Conservation (phyloP, 2,329 filamentous ascomycete species). For the Sporothrix schenckii region DNA sequence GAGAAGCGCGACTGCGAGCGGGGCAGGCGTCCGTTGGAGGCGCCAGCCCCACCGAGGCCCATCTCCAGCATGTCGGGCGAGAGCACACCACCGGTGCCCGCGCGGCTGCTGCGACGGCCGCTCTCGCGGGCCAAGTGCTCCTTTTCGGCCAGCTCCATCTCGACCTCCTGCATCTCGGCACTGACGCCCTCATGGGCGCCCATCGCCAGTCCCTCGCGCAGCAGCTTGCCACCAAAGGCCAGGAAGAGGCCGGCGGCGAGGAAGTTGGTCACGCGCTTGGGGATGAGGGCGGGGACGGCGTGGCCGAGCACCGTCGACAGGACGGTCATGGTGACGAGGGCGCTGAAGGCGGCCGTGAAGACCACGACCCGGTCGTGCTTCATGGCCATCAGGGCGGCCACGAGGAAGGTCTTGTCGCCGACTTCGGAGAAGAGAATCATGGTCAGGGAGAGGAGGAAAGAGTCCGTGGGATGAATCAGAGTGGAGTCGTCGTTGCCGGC, state of each 20-base stretch:
- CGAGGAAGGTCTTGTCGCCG: constrained; percentile 97
- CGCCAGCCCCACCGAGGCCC: constrained; percentile 60
- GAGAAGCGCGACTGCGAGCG: constrained; percentile 75
- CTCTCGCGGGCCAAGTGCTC: constrained; percentile 74
- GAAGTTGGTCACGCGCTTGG: constrained; percentile 87
- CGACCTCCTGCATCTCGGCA: constrained; percentile 98
- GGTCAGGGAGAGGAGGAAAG: constrained; percentile 85
- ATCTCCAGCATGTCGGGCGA: constrained; percentile 80
- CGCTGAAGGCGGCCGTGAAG: constrained; percentile 91
- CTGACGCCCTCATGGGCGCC: constrained; percentile 84
- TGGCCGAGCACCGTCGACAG: constrained; percentile 92
- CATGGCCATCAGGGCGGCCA: constrained; percentile 98
- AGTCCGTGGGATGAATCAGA: constrained; percentile 80
- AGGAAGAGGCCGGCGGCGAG: constrained; percentile 84
- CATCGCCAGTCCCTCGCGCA: constrained; percentile 88
- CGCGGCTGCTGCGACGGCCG: constrained; percentile 61
- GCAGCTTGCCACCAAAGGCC: constrained; percentile 80
- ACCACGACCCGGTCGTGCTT: constrained; percentile 91
- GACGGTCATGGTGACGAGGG: constrained; percentile 90
- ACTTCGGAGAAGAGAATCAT: constrained; percentile 98
- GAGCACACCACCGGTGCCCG: constrained; percentile 45
- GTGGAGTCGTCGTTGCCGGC: constrained; percentile 50
- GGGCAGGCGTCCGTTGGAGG: constrained; percentile 57
- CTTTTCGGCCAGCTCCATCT: constrained; percentile 90
- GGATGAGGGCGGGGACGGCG: constrained; percentile 84